A percentile compares a stretch with the other conserved stretches of the same genome.
Conservation (phyloP, 129 eudicot genomes). For the Pittosporum tobira region DNA sequence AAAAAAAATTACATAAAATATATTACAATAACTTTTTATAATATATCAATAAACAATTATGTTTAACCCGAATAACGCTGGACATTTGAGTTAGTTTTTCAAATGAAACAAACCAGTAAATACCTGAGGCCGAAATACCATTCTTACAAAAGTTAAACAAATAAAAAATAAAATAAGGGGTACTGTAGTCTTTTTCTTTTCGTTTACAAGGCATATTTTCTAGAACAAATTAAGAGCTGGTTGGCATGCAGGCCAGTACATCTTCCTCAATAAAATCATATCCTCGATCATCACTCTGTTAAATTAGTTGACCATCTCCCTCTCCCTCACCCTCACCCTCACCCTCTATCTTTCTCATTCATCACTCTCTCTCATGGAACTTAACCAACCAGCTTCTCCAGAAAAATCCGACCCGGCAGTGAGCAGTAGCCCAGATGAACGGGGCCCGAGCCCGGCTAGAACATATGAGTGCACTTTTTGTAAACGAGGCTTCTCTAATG, state of each 20-base stretch:
- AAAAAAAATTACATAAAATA: too few species aligned
- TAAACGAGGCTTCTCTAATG: conserved; percentile 22
- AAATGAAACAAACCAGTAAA: too few species aligned
- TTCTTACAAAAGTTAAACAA: too few species aligned
- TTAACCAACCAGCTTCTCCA: background rate
- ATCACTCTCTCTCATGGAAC: background rate
- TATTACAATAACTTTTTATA: too few species aligned
- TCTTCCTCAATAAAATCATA: conserved; percentile 12
- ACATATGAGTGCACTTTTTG: conserved; percentile 25
- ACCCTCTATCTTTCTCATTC: background rate
- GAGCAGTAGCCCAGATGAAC: background rate
- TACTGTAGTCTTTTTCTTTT: too few species aligned
- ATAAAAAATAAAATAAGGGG: too few species aligned
- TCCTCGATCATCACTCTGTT: background rate
- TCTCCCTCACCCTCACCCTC: too few species aligned
- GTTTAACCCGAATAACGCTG: too few species aligned
- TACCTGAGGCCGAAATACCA: too few species aligned
- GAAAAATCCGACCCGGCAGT: conserved; percentile 1
- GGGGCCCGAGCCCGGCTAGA: conserved; percentile 3
- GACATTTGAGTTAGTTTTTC: too few species aligned
- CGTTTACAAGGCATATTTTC: background rate
- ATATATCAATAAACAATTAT: too few species aligned
- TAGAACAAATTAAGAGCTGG: conserved; percentile 9
- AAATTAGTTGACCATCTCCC: conserved; percentile 10
- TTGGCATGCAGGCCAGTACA: conserved; percentile 1